Base-by-base conservation (phyloP, 768 basidiomycete species). In the Suillus luteus region DNA sequence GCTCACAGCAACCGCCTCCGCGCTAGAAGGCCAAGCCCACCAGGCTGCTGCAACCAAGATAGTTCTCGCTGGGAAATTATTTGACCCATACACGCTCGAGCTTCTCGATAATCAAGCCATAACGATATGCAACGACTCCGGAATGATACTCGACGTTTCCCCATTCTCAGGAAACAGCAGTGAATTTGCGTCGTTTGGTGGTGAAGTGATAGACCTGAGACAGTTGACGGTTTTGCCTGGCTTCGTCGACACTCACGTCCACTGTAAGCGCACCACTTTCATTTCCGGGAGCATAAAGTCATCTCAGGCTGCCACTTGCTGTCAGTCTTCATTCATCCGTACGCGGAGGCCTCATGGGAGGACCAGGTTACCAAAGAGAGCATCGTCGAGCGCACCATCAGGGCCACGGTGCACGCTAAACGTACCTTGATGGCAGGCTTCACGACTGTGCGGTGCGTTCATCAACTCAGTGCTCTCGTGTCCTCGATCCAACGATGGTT, bases 291-390 rank as follows among this genome's bases (percentile, higher is more conserved):
- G 5, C 15, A 24, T 4, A 10, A 15, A 10, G 24, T 52, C 40
- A 15, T 40, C 22, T 51, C 37, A 40, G 14, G 35, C 17, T n/a
- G 17, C 46, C 51, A 19, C 31, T 19, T 46, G 38, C 27, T 41
- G 33, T 15, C 61, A 86, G 85, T 89, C 37, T 88, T 89, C 68
- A 74, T 88, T 6, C 86, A 87, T 68, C 78, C 85, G 1, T 89
- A 87, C 69, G 69, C 78, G 5, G 87, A 89, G 72, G 81, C 81
- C 4, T 77, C 83, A 8, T 90, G 88, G 87, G 76, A 78, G 17
- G 86, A 88, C 68, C 87, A 89, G 67, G 69, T 87, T 17, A 85
- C 82, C 5, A 82, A 82, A 69, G 87, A 88, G 68, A 81, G 78
- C 35, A 69, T 86, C 7, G 79, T 79, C 3, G 87, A 90, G 69